These are phyloP conservation scores for Scolecobasidium constrictum DNA, from an alignment of 2,329 filamentous ascomycete genomes.

Conservation along the genomic window DNA sequence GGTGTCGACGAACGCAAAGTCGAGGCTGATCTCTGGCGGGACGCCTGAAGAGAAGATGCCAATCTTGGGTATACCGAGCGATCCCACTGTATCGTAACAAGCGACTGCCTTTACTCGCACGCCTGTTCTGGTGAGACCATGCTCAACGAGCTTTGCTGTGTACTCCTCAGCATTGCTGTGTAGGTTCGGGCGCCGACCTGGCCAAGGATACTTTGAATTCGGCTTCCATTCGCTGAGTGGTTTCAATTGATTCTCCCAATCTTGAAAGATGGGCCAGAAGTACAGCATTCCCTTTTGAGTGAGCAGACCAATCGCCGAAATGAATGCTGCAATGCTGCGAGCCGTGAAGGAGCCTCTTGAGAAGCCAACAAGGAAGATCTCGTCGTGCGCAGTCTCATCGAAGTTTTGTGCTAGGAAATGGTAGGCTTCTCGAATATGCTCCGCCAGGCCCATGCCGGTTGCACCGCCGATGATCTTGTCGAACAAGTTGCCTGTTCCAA, in stretches of 20 bases:
- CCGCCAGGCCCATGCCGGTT: constrained; percentile 25
- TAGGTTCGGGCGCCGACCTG: constrained; percentile 1
- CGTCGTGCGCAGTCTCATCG: constrained; percentile 32
- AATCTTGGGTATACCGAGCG: constrained; percentile 35
- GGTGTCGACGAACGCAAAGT: constrained; percentile 7
- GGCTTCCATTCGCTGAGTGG: neutral
- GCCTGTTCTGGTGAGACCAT: constrained; percentile 20
- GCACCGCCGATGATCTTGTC: constrained; percentile 14
- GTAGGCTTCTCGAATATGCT: constrained; percentile 50
- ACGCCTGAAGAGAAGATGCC: constrained; percentile 23
- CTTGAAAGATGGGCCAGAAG: constrained; percentile 14
- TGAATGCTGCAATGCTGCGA: constrained; percentile 15
- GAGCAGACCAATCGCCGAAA: constrained; percentile 15
- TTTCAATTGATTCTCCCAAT: constrained; percentile 12
- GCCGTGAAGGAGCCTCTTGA: constrained; percentile 32
- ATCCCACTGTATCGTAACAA: constrained; percentile 34
- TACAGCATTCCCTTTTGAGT: constrained; percentile 12
- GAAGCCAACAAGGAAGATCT: constrained; percentile 35
- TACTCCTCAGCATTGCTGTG: neutral
- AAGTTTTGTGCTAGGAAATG: constrained; percentile 53
- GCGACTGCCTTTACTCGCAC: constrained; percentile 31
- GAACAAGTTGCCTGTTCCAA: constrained; percentile 20
- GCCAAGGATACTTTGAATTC: constrained; percentile 5
- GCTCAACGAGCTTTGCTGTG: constrained; percentile 6
- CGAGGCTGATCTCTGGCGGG: constrained; percentile 31